Evolutionary conservation across 2,329 filamentous ascomycete genomes (phyloP).

Genomic region (Pseudogymnoascus sp.): DNA sequence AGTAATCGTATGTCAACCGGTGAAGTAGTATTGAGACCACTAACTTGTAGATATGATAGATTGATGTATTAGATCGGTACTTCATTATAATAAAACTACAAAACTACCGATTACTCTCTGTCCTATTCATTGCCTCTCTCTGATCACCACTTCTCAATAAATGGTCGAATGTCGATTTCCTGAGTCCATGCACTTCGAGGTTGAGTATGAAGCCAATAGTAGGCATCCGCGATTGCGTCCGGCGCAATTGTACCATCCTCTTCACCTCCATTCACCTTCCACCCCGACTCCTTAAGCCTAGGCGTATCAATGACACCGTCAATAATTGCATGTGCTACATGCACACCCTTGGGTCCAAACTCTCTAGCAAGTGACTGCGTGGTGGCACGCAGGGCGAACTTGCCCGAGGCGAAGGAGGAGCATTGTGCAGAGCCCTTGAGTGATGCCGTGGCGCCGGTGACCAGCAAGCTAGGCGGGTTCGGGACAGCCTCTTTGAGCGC

Average conservation of each 20-base stretch:
- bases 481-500: constrained; percentile 35
- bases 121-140: background rate
- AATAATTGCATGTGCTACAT: constrained; percentile 75
- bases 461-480: constrained; percentile 71
- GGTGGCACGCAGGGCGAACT: constrained; percentile 71
- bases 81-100: constrained; percentile 1
- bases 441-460: constrained; percentile 81
- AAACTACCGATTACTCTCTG: background rate
- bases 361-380: constrained; percentile 72
- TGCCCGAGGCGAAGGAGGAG: constrained; percentile 67
- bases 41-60: background rate
- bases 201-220: constrained; percentile 80
- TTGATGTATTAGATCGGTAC: background rate
- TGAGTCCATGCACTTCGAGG: constrained; percentile 72
- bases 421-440: constrained; percentile 65
- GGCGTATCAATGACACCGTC: constrained; percentile 83
- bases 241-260: constrained; percentile 62
- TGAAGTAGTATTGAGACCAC: background rate
- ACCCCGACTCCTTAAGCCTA: constrained; percentile 48
- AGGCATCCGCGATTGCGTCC: constrained; percentile 76
- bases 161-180: constrained; percentile 74
- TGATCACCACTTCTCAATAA: constrained; percentile 62
- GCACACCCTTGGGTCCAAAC: constrained; percentile 77
- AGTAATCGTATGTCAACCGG: constrained; percentile 32
- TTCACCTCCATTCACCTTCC: constrained; percentile 37